These are phyloP conservation scores for Monilinia polystroma DNA, from an alignment of 2,329 filamentous ascomycete genomes.

Conservation along the genomic window DNA sequence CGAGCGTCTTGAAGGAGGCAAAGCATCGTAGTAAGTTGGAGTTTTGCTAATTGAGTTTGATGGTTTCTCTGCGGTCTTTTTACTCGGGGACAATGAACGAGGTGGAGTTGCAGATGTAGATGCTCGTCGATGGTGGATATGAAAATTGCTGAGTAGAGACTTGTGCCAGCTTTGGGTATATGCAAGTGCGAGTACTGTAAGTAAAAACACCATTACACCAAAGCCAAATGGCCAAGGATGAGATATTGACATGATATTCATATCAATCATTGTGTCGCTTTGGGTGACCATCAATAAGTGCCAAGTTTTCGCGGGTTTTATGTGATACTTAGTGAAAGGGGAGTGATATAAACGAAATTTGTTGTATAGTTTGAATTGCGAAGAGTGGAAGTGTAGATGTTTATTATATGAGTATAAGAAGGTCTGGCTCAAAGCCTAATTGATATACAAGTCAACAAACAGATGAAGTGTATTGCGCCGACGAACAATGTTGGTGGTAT, in stretches of 20 bases:
- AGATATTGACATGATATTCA: conserved; percentile 23
- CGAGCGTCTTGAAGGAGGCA: conserved; percentile 37
- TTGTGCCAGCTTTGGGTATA: conserved; percentile 34
- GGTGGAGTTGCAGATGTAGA: conserved; percentile 39
- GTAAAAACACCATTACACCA: conserved; percentile 32
- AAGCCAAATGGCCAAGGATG: conserved; percentile 35
- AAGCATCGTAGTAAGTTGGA: conserved; percentile 22
- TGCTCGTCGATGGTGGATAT: conserved; percentile 35
- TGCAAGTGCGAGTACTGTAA: conserved; percentile 28
- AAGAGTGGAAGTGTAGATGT: not conserved
- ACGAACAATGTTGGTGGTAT: not conserved
- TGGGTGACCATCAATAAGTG: not conserved
- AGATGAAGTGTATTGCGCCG: not conserved
- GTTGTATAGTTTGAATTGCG: not conserved
- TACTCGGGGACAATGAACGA: conserved; percentile 37
- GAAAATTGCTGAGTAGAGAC: conserved; percentile 31
- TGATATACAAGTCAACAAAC: not conserved
- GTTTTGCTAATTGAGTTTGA: conserved; percentile 19
- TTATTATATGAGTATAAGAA: not conserved
- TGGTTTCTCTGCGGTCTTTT: conserved; percentile 18
- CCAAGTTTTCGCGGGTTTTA: not conserved
- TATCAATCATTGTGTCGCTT: conserved; percentile 11
- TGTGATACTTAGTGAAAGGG: not conserved
- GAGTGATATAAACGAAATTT: not conserved
- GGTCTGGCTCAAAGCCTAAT: not conserved